These are phyloP conservation scores for Mucor circinelloides DNA, from an alignment of 371 early-diverging fungal genomes.

Conservation along the genomic window DNA sequence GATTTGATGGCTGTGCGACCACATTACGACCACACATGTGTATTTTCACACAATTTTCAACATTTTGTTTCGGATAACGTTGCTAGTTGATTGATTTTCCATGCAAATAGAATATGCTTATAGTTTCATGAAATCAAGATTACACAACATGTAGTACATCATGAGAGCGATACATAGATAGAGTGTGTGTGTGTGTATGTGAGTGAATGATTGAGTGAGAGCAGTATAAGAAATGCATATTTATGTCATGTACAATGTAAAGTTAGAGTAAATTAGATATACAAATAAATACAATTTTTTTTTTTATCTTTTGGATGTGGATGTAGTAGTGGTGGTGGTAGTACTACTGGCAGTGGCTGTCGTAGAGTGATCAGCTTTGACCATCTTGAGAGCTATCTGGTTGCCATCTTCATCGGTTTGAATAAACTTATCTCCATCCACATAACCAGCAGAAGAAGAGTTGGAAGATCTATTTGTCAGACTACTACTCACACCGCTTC, in stretches of 20 bases:
- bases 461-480: constrained; percentile 17
- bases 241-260: background rate
- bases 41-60: constrained; percentile 3
- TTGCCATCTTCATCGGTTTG: constrained; percentile 42
- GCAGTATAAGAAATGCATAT: background rate
- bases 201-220: no score
- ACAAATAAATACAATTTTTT: background rate
- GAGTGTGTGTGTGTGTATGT: no score
- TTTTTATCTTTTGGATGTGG: background rate
- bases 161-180: no score
- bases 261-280: background rate
- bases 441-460: constrained; percentile 23
- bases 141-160: background rate
- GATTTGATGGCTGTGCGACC: constrained; percentile 2
- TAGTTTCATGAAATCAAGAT: constrained; percentile 2
- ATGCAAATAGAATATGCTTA: background rate
- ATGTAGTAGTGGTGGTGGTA: background rate
- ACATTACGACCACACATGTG: constrained; percentile 2
- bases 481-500: constrained; percentile 25
- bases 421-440: constrained; percentile 40
- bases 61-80: constrained; percentile 3
- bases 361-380: constrained; percentile 32
- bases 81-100: background rate
- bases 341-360: background rate
- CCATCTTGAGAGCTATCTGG: constrained; percentile 37